These are phyloP conservation scores for Kalanchoe fedtschenkoi DNA, from an alignment of 164 flowering plant species.

Conservation along the genomic window DNA sequence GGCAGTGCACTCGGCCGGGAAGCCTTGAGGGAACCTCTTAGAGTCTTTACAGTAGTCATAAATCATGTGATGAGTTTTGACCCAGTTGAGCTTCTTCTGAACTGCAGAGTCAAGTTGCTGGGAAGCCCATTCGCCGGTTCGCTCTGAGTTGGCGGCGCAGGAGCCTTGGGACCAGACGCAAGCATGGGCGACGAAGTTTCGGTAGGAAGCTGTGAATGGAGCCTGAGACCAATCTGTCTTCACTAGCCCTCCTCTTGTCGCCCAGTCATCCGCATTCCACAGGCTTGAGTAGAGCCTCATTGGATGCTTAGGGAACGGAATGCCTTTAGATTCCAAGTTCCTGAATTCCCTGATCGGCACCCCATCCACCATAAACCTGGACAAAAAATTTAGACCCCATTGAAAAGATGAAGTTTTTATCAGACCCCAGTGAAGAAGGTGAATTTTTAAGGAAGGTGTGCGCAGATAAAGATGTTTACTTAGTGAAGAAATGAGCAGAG, in stretches of 20 bases:
- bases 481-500: neutral
- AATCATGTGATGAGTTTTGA: slow-evolving; percentile 28
- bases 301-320: slow-evolving; percentile 23
- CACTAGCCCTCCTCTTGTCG: slow-evolving; percentile 26
- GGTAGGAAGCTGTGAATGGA: slow-evolving; percentile 21
- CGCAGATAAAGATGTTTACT: no score
- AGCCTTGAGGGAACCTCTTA: slow-evolving; percentile 24
- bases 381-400: neutral
- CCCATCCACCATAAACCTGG: slow-evolving; percentile 26
- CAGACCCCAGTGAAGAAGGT: neutral
- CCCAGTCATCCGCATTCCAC: slow-evolving; percentile 37
- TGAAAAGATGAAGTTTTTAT: no score
- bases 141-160: neutral
- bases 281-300: slow-evolving; percentile 30
- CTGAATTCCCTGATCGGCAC: slow-evolving; percentile 32
- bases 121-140: slow-evolving; percentile 11
- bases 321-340: slow-evolving; percentile 18
- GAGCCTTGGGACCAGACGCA: neutral
- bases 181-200: slow-evolving; percentile 7
- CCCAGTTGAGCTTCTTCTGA: slow-evolving; percentile 18
- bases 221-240: slow-evolving; percentile 34
- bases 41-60: slow-evolving; percentile 29
- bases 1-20: slow-evolving; percentile 21
- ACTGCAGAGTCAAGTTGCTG: slow-evolving; percentile 15
- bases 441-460: no score